Conservation (phyloP, 768 basidiomycete genomes). For the Suillus sp. region DNA sequence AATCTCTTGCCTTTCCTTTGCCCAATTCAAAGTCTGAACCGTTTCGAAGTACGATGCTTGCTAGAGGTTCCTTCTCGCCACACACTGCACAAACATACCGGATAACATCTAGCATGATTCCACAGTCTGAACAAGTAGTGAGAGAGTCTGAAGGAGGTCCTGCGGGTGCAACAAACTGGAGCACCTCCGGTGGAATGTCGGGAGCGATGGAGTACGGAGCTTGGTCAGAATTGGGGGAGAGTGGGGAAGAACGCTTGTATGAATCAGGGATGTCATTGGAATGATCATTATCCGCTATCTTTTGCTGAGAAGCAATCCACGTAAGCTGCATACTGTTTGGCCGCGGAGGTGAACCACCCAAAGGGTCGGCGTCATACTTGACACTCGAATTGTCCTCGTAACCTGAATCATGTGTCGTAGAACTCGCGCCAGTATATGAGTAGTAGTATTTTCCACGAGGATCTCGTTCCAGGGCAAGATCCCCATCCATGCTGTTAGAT, state of each 20-base stretch:
- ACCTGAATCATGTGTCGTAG: conserved; percentile 53
- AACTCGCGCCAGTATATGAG: conserved; percentile 56
- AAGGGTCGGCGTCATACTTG: conserved; percentile 35
- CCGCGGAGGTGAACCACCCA: conserved; percentile 35
- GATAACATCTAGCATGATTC: conserved; percentile 71
- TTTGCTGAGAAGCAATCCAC: conserved; percentile 63
- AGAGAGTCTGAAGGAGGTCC: conserved; percentile 60
- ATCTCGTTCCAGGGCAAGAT: conserved; percentile 67
- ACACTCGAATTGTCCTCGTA: conserved; percentile 51
- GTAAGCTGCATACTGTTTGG: conserved; percentile 68
- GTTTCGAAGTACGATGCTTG: conserved; percentile 16
- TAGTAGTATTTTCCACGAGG: conserved; percentile 77
- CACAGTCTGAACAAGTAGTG: conserved; percentile 85
- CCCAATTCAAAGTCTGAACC: conserved; percentile 22
- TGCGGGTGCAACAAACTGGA: conserved; percentile 50
- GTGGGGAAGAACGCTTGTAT: conserved; percentile 9
- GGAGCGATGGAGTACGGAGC: conserved; percentile 27
- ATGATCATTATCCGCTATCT: conserved; percentile 26
- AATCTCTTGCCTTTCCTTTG: conserved; percentile 52
- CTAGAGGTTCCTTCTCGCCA: conserved; percentile 67
- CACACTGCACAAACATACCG: conserved; percentile 90
- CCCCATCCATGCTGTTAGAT: conserved; percentile 53
- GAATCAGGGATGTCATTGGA: conserved; percentile 16
- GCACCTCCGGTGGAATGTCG: conserved; percentile 51
- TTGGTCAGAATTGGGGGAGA: conserved; percentile 21